These are phyloP conservation scores for Penicillium dipodomyicola DNA, from an alignment of 495 filamentous ascomycete genomes.

Conservation along the genomic window DNA sequence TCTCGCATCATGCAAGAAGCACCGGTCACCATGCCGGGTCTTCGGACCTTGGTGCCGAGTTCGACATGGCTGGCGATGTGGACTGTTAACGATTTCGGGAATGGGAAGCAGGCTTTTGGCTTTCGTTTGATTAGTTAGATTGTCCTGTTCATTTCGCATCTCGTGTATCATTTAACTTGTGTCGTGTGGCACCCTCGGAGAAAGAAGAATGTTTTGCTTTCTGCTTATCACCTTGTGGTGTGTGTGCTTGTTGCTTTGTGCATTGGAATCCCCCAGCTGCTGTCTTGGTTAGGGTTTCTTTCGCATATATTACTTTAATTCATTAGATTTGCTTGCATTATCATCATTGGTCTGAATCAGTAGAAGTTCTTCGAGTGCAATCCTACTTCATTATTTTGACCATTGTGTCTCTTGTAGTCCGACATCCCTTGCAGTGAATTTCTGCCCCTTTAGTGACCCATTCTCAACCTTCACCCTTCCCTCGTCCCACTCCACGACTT, in stretches of 20 bases:
- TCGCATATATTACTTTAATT: slow-evolving; percentile 31
- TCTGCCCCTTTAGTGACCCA: too few relatives aligned
- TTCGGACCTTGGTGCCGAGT: slow-evolving; percentile 6
- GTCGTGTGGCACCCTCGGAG: slow-evolving; percentile 41
- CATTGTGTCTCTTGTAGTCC: too few relatives aligned
- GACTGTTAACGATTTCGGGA: slow-evolving; percentile 27
- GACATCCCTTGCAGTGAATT: too few relatives aligned
- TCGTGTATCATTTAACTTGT: slow-evolving; percentile 37
- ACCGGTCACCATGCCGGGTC: slow-evolving; percentile 11
- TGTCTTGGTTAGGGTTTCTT: slow-evolving; percentile 15
- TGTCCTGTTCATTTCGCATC: slow-evolving; percentile 23
- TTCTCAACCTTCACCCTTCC: too few relatives aligned
- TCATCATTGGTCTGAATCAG: neutral
- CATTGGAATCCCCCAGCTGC: slow-evolving; percentile 25
- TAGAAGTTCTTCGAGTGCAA: neutral
- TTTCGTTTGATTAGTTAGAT: slow-evolving; percentile 26
- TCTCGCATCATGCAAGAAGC: slow-evolving; percentile 23
- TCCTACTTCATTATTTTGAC: too few relatives aligned
- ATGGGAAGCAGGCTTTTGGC: slow-evolving; percentile 22
- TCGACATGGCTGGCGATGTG: slow-evolving; percentile 12
- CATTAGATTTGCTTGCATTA: slow-evolving; percentile 25
- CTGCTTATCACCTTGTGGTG: slow-evolving; percentile 13
- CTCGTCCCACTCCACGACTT: too few relatives aligned
- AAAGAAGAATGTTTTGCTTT: slow-evolving; percentile 37
- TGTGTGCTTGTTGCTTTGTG: slow-evolving; percentile 26